Evolutionary conservation across 768 basidiomycete genomes (phyloP).

Genomic region (Wakefieldia striispora): DNA sequence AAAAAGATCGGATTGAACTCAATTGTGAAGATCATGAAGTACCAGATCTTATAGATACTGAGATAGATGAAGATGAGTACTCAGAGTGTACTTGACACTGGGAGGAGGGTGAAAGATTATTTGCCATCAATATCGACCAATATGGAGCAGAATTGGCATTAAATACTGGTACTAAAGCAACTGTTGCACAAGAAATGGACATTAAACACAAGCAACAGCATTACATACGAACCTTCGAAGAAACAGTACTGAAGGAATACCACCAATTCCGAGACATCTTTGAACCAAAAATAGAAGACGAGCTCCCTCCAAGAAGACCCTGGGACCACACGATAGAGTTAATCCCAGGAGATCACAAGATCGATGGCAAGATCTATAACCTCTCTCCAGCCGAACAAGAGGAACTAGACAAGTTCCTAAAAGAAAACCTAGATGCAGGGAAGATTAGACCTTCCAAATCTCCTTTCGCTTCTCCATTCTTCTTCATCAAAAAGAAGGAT

Average conservation of each 20-base stretch:
- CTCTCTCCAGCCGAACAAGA: not conserved
- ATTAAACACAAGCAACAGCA: no score
- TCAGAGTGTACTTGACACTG: no score
- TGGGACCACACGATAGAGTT: not conserved
- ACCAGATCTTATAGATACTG: not conserved
- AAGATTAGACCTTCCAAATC: conserved; percentile 20
- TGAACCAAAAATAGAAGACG: not conserved
- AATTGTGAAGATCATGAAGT: not conserved
- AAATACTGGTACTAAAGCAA: no score
- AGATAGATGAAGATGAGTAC: not conserved
- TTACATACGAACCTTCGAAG: not conserved
- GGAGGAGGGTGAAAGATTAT: no score
- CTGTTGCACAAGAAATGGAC: no score
- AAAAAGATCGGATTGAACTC: no score
- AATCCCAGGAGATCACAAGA: not conserved
- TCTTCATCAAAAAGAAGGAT: conserved; percentile 38
- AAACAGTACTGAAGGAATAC: not conserved
- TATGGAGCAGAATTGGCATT: no score
- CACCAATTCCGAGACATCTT: not conserved
- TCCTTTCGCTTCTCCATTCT: conserved; percentile 18
- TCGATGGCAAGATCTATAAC: not conserved
- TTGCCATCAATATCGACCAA: no score
- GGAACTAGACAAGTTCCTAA: not conserved
- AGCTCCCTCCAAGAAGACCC: not conserved
- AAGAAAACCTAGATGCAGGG: not conserved